Evolutionary conservation across 805 yeast genomes (phyloP), one percentile per base, ranked within the genome.

Genomic region (Candida yuanshanica): DNA sequence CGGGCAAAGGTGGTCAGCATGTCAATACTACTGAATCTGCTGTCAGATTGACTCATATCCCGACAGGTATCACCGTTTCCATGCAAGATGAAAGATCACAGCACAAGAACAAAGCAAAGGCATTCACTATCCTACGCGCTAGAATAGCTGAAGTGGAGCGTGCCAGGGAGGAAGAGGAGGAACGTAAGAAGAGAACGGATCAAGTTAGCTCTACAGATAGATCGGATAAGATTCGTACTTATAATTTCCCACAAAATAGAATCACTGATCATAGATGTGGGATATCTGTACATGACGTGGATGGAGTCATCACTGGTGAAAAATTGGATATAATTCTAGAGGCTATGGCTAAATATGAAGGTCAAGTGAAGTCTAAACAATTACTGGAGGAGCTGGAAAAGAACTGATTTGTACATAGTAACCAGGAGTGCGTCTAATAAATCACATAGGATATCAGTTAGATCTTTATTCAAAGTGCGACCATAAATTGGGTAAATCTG

Each of bases 1-100:
- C 95, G 42, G 99, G 99, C 4, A 83, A 93, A 48, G 99, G 99
- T 42, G 99, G 99, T 0, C 99, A 91, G 66, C 98, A 91, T 58
- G 99, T 91, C 27, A 91, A 91, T 58, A 91, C 96, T 12, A 93
- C 98, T 0, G 98, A 91, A 58, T 88, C 96, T 1, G 99, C 99
- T 0, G 98, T 93, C 12, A 72, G 99, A 52, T 66, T 93, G 21
- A 88, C 91, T 2, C 99, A 93, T 64, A 68, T 84, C 13, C 97
- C 98, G 5, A 80, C 96, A 0, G 97, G 97, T 3, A 79, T 87
- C 31, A 80, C 79, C 5, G 96, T 93, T 3, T 73, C 80, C 37
- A 95, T 90, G 68, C 98, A 93, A 59, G 97, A 93, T 58, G 96
- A 88, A 56, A 68, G 99, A 47, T 90, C 97, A 1, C 99, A 93